Evolutionary conservation across 192 early-diverging fungal species (phyloP).

Genomic region (Lobosporangium transversale): DNA sequence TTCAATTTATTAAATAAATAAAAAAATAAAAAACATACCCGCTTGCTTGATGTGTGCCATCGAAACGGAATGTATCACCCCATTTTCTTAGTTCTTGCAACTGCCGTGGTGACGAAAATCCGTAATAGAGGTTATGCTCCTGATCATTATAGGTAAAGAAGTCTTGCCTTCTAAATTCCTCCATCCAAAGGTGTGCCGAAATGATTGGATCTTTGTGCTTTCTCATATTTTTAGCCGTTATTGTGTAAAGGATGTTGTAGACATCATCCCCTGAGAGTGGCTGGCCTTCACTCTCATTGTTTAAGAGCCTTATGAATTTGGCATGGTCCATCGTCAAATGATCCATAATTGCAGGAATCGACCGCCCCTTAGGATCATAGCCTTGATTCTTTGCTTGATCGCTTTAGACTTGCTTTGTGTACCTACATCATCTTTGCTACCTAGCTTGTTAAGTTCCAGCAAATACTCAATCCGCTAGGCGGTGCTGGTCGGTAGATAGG

Average conservation of each 20-base stretch:
- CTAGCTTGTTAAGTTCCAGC: slow-evolving; percentile 2
- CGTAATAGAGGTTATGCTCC: slow-evolving; percentile 10
- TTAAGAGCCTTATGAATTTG: slow-evolving; percentile 9
- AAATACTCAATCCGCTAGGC: slow-evolving; percentile 19
- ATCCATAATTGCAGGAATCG: slow-evolving; percentile 2
- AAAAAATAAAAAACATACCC: slow-evolving; percentile 4
- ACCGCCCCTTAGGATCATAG: slow-evolving; percentile 3
- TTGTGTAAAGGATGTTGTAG: slow-evolving; percentile 12
- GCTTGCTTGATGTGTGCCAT: slow-evolving; percentile 8
- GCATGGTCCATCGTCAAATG: slow-evolving; percentile 27
- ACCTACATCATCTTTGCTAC: neutral
- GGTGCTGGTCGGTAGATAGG: slow-evolving; percentile 1
- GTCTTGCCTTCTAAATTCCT: slow-evolving; percentile 6
- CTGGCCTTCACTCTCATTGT: neutral
- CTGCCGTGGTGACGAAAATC: slow-evolving; percentile 22
- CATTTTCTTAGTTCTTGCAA: slow-evolving; percentile 14
- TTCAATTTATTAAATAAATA: no score
- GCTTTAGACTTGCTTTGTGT: slow-evolving; percentile 16
- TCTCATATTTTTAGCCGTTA: slow-evolving; percentile 10
- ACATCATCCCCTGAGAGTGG: slow-evolving; percentile 23
- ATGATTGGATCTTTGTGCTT: slow-evolving; percentile 6
- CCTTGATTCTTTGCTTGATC: slow-evolving; percentile 16
- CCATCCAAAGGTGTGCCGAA: slow-evolving; percentile 24
- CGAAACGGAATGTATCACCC: slow-evolving; percentile 22
- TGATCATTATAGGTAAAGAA: slow-evolving; percentile 23